Evolutionary conservation across 140 eudicot genomes (phyloP), one percentile per base, ranked within the genome.

Genomic region (Flaveria floridana): DNA sequence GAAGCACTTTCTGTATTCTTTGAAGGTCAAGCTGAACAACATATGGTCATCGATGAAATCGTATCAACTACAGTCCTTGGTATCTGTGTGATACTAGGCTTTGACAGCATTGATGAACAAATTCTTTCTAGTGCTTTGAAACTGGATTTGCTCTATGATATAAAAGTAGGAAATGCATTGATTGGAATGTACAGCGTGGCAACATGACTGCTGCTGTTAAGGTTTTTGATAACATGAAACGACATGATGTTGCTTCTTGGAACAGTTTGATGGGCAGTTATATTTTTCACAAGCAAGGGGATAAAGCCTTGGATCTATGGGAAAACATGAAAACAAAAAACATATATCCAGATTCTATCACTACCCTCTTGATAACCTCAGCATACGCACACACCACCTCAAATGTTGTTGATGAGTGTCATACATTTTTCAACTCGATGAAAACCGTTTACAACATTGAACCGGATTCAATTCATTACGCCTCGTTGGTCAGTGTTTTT

Each of bases 141-240:
- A 74, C 25, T 76, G 9, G 90, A 87, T 55, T 78, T 84, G 47
- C 73, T 85, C 42, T 39, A 65, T 42, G 95, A 91, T 76, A 42
- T 75, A 63, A 85, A 79, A 28, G 84, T 94, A n/a, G 88, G 82
- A 76, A 94, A 90, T 74, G 87, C 90, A 13, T 68, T 82, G 73
- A 82, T 88, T 62, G 86, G 90, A 86, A 90, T 90, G 96, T 91
- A 90, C 55, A 77, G 85, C 90, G 97, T 78, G 94, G 90, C 42
- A 63, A 87, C 72, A 82, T 94, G 84, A 75, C 69, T 79, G 69
- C 82, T n/a, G 96, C 90, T n/a, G 63, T 64, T 39, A 83, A 50
- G 72, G 83, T 81, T 70, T 94, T 94, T 13, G 67, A 87, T 75
- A 57, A 30, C 69, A 88, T 94, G 97, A 81, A 80, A 4, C 46